phyloP scores from a whole-genome alignment of 805 yeast species.

The Wickerhamomyces kurtzmanii region DNA sequence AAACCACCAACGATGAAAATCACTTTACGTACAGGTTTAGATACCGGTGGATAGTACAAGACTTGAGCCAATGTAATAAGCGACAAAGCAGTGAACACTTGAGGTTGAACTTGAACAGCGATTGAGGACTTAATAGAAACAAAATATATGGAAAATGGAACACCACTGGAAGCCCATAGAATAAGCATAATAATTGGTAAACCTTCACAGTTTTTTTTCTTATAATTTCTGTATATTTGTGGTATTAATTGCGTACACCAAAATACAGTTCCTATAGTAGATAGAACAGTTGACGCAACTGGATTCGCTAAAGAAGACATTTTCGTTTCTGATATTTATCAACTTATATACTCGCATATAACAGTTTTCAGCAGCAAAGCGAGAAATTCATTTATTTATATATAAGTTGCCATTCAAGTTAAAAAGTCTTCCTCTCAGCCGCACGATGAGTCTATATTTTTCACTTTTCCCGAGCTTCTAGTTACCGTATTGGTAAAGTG shows the following conservation, averaged over 20 bases:
- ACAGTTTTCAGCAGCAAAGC: no score
- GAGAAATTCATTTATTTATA: no score
- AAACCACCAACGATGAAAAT: conserved; percentile 25
- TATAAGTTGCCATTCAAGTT: no score
- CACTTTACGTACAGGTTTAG: conserved; percentile 26
- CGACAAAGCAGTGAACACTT: conserved; percentile 68
- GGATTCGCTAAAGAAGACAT: no score
- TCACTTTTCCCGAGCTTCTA: no score
- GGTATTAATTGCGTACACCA: conserved; percentile 1
- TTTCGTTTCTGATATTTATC: no score
- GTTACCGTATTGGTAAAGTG: no score
- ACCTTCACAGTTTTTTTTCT: background rate
- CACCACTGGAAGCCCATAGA: conserved; percentile 41
- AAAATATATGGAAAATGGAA: conserved; percentile 82
- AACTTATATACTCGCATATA: no score
- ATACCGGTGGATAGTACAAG: conserved; percentile 69
- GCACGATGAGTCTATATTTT: no score
- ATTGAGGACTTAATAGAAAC: conserved; percentile 61
- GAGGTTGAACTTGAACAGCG: conserved; percentile 83
- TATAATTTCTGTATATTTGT: background rate
- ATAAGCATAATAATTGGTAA: background rate
- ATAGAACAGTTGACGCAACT: background rate
- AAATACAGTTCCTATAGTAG: background rate
- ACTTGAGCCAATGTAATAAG: conserved; percentile 58
- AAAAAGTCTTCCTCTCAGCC: no score